Conservation (phyloP, 306 rosid species). For the Styphnolobium japonicum region DNA sequence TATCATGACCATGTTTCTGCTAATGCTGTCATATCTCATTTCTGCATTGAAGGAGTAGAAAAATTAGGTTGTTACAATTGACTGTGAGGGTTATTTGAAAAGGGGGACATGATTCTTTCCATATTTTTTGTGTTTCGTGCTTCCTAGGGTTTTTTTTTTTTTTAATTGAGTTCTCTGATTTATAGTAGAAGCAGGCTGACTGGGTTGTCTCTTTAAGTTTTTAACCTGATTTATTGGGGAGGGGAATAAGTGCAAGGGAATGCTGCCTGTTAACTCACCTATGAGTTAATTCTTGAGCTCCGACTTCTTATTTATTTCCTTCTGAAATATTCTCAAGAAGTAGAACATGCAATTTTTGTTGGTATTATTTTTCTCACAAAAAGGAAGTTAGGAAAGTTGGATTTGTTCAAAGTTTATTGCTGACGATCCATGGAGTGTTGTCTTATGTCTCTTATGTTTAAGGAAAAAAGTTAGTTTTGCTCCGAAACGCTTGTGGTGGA, state of each 20-base stretch:
- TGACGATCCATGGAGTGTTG: background rate
- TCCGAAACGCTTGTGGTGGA: no score
- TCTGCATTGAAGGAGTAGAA: constrained; percentile 10
- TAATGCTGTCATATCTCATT: background rate
- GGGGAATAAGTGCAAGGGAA: background rate
- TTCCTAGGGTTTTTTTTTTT: background rate
- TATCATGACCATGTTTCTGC: background rate
- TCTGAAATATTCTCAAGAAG: background rate
- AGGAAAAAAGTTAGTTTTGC: background rate
- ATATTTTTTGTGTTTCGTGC: background rate
- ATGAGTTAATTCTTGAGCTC: background rate
- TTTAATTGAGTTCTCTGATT: background rate
- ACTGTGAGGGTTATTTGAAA: background rate
- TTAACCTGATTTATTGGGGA: background rate
- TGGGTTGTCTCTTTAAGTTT: background rate
- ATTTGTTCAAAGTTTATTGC: background rate
- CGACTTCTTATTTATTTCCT: background rate
- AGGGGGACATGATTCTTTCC: background rate
- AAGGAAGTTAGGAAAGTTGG: background rate
- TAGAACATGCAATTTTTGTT: background rate
- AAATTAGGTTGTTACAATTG: background rate
- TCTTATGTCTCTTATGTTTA: background rate
- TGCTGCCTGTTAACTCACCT: background rate
- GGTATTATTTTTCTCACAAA: background rate
- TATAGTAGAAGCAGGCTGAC: background rate